These are phyloP conservation scores for Populus nigra DNA, from an alignment of 345 rosid genomes.

Conservation along the genomic window DNA sequence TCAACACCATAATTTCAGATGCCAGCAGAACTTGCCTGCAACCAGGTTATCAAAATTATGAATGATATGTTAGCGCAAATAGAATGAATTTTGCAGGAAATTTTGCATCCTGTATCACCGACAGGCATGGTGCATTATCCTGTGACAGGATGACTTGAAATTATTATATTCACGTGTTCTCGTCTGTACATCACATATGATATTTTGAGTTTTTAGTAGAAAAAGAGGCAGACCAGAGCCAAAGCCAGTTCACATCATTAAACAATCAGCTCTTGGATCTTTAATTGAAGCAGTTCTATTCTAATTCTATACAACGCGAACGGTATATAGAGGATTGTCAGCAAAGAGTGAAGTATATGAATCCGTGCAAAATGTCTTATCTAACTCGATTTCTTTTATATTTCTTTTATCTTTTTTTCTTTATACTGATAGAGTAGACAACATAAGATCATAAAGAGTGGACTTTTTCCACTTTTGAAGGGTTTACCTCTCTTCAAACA, in stretches of 20 bases:
- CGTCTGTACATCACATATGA: too few species aligned
- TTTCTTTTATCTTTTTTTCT: too few species aligned
- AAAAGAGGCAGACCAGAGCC: too few species aligned
- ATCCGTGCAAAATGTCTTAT: not conserved
- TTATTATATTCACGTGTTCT: not conserved
- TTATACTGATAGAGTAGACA: too few species aligned
- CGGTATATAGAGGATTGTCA: too few species aligned
- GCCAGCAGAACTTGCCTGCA: constrained; percentile 92
- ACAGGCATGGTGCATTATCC: not conserved
- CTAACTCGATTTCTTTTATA: not conserved
- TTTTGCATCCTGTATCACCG: too few species aligned
- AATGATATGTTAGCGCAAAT: not conserved
- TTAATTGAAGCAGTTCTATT: too few species aligned
- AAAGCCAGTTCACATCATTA: too few species aligned
- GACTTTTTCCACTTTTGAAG: not conserved
- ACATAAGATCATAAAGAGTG: not conserved
- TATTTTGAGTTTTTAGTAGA: too few species aligned
- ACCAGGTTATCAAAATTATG: not conserved
- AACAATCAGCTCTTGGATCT: too few species aligned
- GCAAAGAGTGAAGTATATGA: too few species aligned
- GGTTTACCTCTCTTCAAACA: constrained; percentile 89
- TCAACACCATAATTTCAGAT: constrained; percentile 60
- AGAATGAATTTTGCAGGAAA: not conserved
- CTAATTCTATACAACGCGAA: too few species aligned
- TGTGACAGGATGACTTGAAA: not conserved